These are phyloP conservation scores for Paulownia fortunei DNA, from an alignment of 257 asterid genomes.

Conservation along the genomic window DNA sequence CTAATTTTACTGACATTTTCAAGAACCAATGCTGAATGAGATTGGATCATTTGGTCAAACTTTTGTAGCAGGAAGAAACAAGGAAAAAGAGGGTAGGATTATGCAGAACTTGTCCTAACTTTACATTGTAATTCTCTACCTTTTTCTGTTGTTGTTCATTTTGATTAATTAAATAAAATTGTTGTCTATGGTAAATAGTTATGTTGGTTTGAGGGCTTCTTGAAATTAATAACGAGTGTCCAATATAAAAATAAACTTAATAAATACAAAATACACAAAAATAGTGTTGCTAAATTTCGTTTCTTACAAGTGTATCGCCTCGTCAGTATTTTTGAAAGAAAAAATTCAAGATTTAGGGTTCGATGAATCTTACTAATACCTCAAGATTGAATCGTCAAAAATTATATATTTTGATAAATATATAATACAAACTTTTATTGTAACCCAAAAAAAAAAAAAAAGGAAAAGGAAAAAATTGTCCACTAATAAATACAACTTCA, in stretches of 20 bases:
- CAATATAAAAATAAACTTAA: too few species aligned
- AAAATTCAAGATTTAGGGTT: too few species aligned
- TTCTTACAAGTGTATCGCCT: too few species aligned
- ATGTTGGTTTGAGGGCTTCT: neutral
- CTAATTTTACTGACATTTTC: slow-evolving; percentile 36
- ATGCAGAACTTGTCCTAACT: slow-evolving; percentile 35
- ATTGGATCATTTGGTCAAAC: slow-evolving; percentile 46
- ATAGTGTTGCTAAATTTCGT: too few species aligned
- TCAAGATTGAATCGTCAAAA: too few species aligned
- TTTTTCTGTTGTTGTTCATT: slow-evolving; percentile 17
- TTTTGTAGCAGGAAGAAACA: slow-evolving; percentile 29
- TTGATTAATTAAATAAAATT: neutral
- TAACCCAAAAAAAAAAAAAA: too few species aligned
- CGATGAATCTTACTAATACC: too few species aligned
- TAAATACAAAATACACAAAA: too few species aligned
- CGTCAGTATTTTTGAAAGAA: too few species aligned
- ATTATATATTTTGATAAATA: too few species aligned
- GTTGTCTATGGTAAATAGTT: neutral
- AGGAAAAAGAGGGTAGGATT: neutral
- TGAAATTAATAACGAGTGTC: neutral
- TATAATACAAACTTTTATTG: too few species aligned
- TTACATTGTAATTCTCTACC: slow-evolving; percentile 20
- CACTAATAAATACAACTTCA: neutral
- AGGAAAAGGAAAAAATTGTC: too few species aligned
- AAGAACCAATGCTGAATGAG: slow-evolving; percentile 36